Base-by-base conservation (phyloP, 805 yeast species). In the Ogataea pignaliae region DNA sequence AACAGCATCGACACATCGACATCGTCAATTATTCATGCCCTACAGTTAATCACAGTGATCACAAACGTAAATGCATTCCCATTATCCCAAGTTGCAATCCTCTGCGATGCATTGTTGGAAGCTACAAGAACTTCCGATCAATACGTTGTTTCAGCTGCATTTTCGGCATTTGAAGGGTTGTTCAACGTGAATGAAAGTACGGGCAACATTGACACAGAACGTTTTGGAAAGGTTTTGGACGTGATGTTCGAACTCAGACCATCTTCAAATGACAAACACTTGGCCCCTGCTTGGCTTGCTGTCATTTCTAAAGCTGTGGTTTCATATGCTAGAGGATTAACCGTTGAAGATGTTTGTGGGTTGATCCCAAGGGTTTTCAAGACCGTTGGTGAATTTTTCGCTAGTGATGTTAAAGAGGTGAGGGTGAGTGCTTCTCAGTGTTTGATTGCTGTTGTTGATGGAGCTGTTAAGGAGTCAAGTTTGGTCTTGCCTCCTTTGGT, bases 211-310 rank as follows among this genome's bases (percentile, higher is more conserved):
- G 85, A 85, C 48, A 72, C 77, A 29, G 85, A 81, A 34, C 83
- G 79, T 53, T 83, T 85, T 52, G 61, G 73, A 11, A 75, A 70
- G 43, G 81, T 88, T 10, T 68, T 88, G 46, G 79, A 84, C 53
- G 76, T 86, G 37, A 79, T 93, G 36, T 77, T 87, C 54, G 85
- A 85, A 48, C 72, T 90, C 58, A 83, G 81, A 53, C 99, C 99
- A 4, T 74, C 96, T 1, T 61, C 77, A 17, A 85, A 83, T 54
- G 98, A 93, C 59, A 73, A 83, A 29, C 90, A 88, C 61, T 73
- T 93, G 52, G 88, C 91, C 2, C 96, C 95, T 12, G 78, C 97
- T 11, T 93, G 99, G 99, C 75, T 89, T 35, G 96, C 97, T 1
- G 95, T 90, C 16, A 77, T 91, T 37, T 93, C 97, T 9, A 89